phyloP scores from a whole-genome alignment of 345 rosid species.

The Raphanus raphanistrum region DNA sequence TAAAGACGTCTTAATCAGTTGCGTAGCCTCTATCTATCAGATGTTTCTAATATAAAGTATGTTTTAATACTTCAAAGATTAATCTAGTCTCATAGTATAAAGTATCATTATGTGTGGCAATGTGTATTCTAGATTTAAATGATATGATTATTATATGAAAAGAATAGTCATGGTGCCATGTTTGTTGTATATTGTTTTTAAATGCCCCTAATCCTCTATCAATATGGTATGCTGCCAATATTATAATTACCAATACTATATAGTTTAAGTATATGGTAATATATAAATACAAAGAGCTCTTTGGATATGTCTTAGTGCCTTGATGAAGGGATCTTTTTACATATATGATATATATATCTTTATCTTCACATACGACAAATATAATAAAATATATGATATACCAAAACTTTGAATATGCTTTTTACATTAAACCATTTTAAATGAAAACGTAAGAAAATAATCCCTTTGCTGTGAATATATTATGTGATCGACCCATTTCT shows the following conservation, averaged over 20 bases:
- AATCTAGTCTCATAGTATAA: constrained; percentile 19
- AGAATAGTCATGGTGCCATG: constrained; percentile 39
- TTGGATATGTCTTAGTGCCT: constrained; percentile 34
- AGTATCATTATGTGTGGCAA: constrained; percentile 9
- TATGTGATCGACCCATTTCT: no score
- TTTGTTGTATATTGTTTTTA: constrained; percentile 22
- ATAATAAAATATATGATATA: background rate
- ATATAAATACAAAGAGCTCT: background rate
- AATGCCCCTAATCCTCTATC: background rate
- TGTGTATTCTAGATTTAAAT: constrained; percentile 33
- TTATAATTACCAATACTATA: constrained; percentile 12
- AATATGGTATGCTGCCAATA: background rate
- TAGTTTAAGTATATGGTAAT: background rate
- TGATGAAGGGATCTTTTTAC: constrained; percentile 14
- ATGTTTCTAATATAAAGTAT: constrained; percentile 9
- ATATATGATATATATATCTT: no score
- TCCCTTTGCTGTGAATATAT: no score
- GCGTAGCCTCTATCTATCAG: constrained; percentile 27
- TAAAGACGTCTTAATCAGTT: constrained; percentile 31
- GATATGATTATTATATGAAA: background rate
- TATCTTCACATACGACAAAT: constrained; percentile 16
- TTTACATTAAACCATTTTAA: background rate
- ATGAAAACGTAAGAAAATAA: no score
- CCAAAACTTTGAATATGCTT: background rate
- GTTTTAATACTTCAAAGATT: constrained; percentile 24